These are phyloP conservation scores for Mucor indicus DNA, from an alignment of 371 early-diverging fungal species.

Conservation along the genomic window DNA sequence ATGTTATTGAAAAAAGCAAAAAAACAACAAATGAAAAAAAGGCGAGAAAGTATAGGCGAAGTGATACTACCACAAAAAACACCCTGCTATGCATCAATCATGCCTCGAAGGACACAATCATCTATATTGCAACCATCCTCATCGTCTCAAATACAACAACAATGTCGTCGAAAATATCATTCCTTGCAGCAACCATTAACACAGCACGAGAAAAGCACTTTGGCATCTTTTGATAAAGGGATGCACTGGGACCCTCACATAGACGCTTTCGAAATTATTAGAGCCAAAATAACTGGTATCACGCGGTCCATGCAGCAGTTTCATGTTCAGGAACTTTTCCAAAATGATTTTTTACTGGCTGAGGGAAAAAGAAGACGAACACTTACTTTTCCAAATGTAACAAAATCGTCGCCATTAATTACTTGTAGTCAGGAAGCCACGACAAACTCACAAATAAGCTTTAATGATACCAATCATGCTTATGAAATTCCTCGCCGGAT, in stretches of 20 bases:
- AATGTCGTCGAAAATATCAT: not conserved
- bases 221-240: constrained; percentile 7
- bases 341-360: too few species aligned
- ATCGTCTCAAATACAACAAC: not conserved
- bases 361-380: not conserved
- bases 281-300: constrained; percentile 45
- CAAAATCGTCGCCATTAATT: not conserved
- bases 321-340: constrained; percentile 41
- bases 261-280: constrained; percentile 44
- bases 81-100: constrained; percentile 18
- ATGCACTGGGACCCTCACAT: constrained; percentile 50
- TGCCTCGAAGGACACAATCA: constrained; percentile 32
- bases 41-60: constrained; percentile 37
- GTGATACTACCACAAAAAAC: constrained; percentile 8
- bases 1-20: constrained; percentile 15
- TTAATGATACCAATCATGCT: not conserved
- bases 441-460: too few species aligned
- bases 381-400: constrained; percentile 1
- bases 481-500: too few species aligned
- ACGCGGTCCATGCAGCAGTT: constrained; percentile 47
- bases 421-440: too few species aligned
- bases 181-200: constrained; percentile 2
- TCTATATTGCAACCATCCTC: constrained; percentile 10
- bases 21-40: constrained; percentile 13
- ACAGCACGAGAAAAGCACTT: constrained; percentile 3